Percentiles rank a stretch among this genome's conserved stretches.
Evolutionary conservation across 345 rosid genomes (phyloP).

Genomic region (Zanthoxylum bungeanum): DNA sequence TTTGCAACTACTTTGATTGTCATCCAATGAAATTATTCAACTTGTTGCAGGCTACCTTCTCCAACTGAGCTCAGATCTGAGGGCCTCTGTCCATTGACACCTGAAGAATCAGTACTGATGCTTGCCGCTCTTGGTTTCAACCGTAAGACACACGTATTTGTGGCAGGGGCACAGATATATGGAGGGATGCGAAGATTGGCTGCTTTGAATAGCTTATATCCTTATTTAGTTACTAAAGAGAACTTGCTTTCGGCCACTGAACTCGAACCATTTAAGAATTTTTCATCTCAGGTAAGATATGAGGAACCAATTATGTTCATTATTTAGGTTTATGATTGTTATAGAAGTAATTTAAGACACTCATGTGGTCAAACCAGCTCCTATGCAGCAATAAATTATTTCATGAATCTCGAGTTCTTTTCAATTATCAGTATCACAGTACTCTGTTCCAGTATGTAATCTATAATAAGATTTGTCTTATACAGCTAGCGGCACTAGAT

Average conservation of each 20-base stretch:
- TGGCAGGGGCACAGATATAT: conserved; percentile 88
- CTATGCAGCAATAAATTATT: background rate
- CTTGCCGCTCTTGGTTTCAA: conserved; percentile 92
- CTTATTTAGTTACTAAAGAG: conserved; percentile 90
- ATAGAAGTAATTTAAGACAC: background rate
- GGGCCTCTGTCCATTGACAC: conserved; percentile 90
- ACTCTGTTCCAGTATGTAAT: background rate
- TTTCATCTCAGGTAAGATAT: conserved; percentile 80
- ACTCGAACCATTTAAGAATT: conserved; percentile 78
- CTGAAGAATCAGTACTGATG: conserved; percentile 94
- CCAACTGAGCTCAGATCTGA: conserved; percentile 66
- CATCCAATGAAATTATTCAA: conserved; percentile 4
- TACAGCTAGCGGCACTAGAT: conserved; percentile 93
- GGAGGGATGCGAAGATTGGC: conserved; percentile 66
- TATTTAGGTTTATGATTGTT: background rate
- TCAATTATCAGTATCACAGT: background rate
- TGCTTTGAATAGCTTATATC: conserved; percentile 77
- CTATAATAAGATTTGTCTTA: conserved; percentile 3
- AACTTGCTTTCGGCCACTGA: conserved; percentile 68
- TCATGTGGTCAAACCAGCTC: background rate
- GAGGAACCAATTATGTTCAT: background rate
- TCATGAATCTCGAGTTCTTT: background rate
- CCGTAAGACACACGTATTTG: conserved; percentile 67
- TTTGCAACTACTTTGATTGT: background rate
- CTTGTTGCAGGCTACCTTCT: conserved; percentile 62